Evolutionary conservation across 2,329 filamentous ascomycete species (phyloP), one percentile per base, ranked within the genome.

Genomic region (Trichoderma lentiforme): DNA sequence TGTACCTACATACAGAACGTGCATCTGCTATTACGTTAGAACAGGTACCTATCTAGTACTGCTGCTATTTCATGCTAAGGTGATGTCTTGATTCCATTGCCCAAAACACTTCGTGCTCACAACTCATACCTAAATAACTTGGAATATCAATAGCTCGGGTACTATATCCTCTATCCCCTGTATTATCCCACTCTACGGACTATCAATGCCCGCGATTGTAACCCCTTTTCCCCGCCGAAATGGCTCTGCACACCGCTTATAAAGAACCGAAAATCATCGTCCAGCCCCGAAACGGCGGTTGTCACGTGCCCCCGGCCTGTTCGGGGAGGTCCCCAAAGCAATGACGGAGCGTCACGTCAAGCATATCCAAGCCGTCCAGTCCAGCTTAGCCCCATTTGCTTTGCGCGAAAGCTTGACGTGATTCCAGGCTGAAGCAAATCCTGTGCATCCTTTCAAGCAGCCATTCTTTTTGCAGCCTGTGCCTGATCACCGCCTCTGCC

Each of bases 311-410:
- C 9, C 34, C 65, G 56, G 53, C 72, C 71, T 73, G 70, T 71
- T 75, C 73, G 73, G 61, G 69, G 47, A 70, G 67, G 73, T 71
- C 32, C 30, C 32, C 30, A 72, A 72, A 75, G 74, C 74, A 60
- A 80, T 81, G 80, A 81, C 70, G 72, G 76, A 73, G 78, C 76
- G 74, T 77, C 73, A 78, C 74, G 75, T 73, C 73, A 72, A 72
- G 28, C 43, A 51, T 36, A 36, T 21, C 43, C 43, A 51, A 51
- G 43, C 43, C 43, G 43, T 51, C 36, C 60, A 58, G 34, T 51
- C 36, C 60, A 58, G 34, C 61, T 14, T 58, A 71, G 53, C 67
- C 71, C 70, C 62, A 56, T 28, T 34, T 62, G 21, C 56, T 24
- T 36, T 69, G 39, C 56, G 70, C 64, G 74, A 77, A 75, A 76